Percentiles rank a stretch among this genome's conserved stretches.
These are phyloP conservation scores for Santalum album DNA, from an alignment of 164 flowering plant species.

Conservation along the genomic window DNA sequence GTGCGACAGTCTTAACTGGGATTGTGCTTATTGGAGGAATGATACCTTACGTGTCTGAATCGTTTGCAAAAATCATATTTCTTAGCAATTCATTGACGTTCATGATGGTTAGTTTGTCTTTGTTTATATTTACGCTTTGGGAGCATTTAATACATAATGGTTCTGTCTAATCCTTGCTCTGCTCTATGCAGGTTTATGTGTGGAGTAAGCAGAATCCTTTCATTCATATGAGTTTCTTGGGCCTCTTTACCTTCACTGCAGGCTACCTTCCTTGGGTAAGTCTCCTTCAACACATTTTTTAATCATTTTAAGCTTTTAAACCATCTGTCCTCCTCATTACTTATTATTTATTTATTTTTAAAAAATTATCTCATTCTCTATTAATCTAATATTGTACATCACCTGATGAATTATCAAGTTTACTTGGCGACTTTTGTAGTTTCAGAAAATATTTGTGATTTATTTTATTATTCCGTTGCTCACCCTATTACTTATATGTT, in stretches of 20 bases:
- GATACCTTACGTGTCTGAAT: conserved; percentile 84
- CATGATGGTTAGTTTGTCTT: conserved; percentile 77
- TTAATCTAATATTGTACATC: too few relatives aligned
- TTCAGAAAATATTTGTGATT: too few relatives aligned
- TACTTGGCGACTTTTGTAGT: too few relatives aligned
- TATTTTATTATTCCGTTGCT: too few relatives aligned
- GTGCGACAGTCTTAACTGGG: conserved; percentile 87
- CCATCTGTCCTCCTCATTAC: too few relatives aligned
- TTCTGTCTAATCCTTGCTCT: neutral
- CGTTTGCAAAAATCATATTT: conserved; percentile 87
- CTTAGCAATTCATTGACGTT: conserved; percentile 97
- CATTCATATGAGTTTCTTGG: conserved; percentile 98
- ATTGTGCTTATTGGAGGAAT: conserved; percentile 91
- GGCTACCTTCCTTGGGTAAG: conserved; percentile 98
- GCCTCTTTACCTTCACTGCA: conserved; percentile 96
- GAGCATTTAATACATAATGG: neutral
- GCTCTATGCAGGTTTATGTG: conserved; percentile 68
- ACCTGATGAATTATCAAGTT: too few relatives aligned
- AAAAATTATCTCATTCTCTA: too few relatives aligned
- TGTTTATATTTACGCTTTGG: neutral
- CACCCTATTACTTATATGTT: too few relatives aligned
- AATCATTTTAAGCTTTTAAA: too few relatives aligned
- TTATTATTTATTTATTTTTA: too few relatives aligned
- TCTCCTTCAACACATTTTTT: conserved; percentile 4
- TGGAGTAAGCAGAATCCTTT: conserved; percentile 99